These are phyloP conservation scores for Leccinum longicurvipes DNA, from an alignment of 768 basidiomycete species.

Conservation along the genomic window DNA sequence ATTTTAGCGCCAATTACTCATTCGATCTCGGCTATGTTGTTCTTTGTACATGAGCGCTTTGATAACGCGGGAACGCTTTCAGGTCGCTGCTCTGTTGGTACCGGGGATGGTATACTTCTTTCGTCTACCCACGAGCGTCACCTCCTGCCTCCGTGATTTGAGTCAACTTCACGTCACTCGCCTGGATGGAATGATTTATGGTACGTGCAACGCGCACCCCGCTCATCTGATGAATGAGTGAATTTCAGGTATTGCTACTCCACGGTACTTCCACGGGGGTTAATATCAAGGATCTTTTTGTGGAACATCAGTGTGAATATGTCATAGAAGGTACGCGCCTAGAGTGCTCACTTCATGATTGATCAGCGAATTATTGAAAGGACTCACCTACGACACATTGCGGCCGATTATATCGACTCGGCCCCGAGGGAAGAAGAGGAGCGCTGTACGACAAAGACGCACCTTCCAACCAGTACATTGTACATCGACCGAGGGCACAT, in stretches of 20 bases:
- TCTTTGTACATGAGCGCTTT: not conserved
- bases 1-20: not conserved
- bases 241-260: not conserved
- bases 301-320: not conserved
- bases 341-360: not conserved
- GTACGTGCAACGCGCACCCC: not conserved
- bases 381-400: not conserved
- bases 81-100: not conserved
- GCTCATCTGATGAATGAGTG: not conserved
- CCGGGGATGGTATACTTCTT: not conserved
- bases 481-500: not conserved
- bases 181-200: not conserved
- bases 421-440: not conserved
- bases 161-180: not conserved
- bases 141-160: not conserved
- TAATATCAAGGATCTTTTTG: not conserved
- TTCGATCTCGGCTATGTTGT: not conserved
- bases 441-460: not conserved
- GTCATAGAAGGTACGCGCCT: not conserved
- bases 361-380: no score
- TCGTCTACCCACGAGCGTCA: conserved; percentile 5
- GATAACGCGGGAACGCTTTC: not conserved
- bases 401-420: not conserved
- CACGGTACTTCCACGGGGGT: not conserved
- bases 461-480: not conserved